These are phyloP conservation scores for Ceratocystis alfenasii DNA, from an alignment of 2,329 filamentous ascomycete genomes.

Conservation along the genomic window DNA sequence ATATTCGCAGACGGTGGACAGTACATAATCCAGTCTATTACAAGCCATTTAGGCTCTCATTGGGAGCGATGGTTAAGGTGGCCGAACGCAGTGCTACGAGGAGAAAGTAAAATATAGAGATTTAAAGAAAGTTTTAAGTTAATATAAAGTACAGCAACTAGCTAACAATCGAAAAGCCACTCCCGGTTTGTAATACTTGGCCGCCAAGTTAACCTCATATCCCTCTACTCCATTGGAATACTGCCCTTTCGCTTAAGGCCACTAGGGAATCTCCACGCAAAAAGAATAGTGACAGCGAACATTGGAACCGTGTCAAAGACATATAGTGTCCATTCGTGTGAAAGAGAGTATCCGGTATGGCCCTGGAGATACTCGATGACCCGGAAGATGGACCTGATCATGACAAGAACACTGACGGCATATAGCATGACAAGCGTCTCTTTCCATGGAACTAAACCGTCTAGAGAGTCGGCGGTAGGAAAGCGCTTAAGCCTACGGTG, in stretches of 20 bases:
- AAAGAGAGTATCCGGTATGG: constrained; percentile 32
- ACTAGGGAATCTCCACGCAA: constrained; percentile 2
- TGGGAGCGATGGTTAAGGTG: constrained; percentile 29
- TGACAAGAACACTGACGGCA: constrained; percentile 31
- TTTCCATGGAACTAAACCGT: constrained; percentile 26
- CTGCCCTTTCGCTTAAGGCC: background rate
- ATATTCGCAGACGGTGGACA: constrained; percentile 28
- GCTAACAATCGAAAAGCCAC: background rate
- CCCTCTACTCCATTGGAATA: background rate
- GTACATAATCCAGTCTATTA: constrained; percentile 26
- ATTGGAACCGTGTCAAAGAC: constrained; percentile 36
- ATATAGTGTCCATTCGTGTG: constrained; percentile 34
- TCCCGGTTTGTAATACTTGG: background rate
- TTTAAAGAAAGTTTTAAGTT: background rate
- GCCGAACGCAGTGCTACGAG: constrained; percentile 13
- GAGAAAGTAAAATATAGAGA: background rate
- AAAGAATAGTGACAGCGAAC: constrained; percentile 22
- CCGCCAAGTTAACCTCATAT: background rate
- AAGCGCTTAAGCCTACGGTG: constrained; percentile 28
- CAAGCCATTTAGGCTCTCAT: constrained; percentile 26
- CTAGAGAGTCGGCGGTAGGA: constrained; percentile 24
- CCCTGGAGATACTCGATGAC: constrained; percentile 38
- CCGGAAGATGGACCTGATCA: constrained; percentile 36
- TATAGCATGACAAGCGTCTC: constrained; percentile 29
- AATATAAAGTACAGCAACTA: background rate